Percentiles rank a stretch among this genome's conserved stretches.
These are phyloP conservation scores for Eucalyptus brandiana DNA, from an alignment of 345 rosid species.

Conservation along the genomic window DNA sequence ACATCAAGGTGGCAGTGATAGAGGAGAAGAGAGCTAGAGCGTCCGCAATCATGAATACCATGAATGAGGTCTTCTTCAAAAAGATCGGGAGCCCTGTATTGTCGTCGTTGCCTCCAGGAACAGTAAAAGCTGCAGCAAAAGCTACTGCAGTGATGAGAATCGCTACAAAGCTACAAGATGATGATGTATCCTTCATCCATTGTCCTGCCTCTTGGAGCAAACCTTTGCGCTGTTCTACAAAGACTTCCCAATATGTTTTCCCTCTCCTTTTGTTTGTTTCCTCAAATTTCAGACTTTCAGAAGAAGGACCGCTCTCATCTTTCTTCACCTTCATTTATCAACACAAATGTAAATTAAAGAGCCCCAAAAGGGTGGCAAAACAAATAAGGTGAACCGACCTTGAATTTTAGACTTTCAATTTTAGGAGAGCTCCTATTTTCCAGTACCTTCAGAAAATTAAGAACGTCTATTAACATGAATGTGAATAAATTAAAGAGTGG, in stretches of 20 bases:
- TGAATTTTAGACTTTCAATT: rapidly evolving
- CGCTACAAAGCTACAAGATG: not conserved
- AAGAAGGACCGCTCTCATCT: not conserved
- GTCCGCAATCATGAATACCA: rapidly evolving
- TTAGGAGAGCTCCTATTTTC: not conserved
- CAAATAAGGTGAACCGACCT: not conserved
- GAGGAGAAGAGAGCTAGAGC: not conserved
- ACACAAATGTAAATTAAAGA: not conserved
- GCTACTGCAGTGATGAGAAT: not conserved
- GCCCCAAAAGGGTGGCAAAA: not conserved
- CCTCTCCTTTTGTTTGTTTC: rapidly evolving
- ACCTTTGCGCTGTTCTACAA: not conserved
- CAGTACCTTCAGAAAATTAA: not conserved
- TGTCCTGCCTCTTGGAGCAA: not conserved
- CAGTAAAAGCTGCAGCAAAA: not conserved
- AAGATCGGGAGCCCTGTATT: not conserved
- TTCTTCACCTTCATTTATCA: not conserved
- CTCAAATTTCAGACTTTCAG: not conserved
- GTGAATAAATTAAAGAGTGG: not conserved
- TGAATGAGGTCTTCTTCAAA: not conserved
- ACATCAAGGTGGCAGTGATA: not conserved
- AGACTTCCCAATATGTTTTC: not conserved
- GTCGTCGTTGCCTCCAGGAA: not conserved
- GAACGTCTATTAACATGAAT: too few relatives aligned
- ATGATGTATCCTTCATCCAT: not conserved